A percentile compares a stretch with the other conserved stretches of the same genome.
phyloP scores from a whole-genome alignment of 2,329 filamentous ascomycete species.

The Colletotrichum cereale region DNA sequence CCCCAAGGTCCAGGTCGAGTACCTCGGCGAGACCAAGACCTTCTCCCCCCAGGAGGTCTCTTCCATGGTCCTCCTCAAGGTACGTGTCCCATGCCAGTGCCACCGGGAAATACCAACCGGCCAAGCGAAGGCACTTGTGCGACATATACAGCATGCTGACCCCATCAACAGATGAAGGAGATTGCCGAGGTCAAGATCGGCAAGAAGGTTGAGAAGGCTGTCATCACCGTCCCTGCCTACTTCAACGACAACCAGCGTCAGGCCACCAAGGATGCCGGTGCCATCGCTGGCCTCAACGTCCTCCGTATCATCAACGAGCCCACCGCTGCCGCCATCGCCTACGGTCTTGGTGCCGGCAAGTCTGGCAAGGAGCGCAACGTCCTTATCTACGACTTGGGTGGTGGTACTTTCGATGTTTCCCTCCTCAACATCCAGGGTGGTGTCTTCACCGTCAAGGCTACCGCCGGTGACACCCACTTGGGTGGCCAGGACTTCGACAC shows the following conservation, averaged over 20 bases:
- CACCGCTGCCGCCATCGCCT: slow-evolving; percentile 97
- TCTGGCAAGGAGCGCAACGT: slow-evolving; percentile 98
- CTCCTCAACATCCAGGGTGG: slow-evolving; percentile 98
- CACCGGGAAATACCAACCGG: not conserved
- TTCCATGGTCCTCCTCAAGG: slow-evolving; percentile 98
- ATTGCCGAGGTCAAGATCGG: slow-evolving; percentile 98
- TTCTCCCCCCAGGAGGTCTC: slow-evolving; percentile 99
- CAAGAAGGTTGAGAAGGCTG: slow-evolving; percentile 99
- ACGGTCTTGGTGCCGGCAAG: slow-evolving; percentile 96
- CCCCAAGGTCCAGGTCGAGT: slow-evolving; percentile 95
- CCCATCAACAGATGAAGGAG: slow-evolving; percentile 87
- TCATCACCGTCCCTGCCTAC: slow-evolving; percentile 98
- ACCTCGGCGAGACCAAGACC: slow-evolving; percentile 92
- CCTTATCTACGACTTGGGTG: slow-evolving; percentile 99
- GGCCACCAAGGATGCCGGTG: slow-evolving; percentile 98
- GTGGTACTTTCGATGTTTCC: slow-evolving; percentile 99
- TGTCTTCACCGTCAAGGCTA: slow-evolving; percentile 99
- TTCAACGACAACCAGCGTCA: slow-evolving; percentile 99
- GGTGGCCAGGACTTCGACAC: slow-evolving; percentile 98
- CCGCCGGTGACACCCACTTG: slow-evolving; percentile 96
- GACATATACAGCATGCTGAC: slow-evolving; percentile 21
- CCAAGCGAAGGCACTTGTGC: not conserved
- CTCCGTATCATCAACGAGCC: slow-evolving; percentile 99
- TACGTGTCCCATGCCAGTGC: slow-evolving; percentile 55
- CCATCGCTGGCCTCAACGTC: slow-evolving; percentile 96